Base-by-base conservation (phyloP, 1,139 yeast species). In the Candida albicans region DNA sequence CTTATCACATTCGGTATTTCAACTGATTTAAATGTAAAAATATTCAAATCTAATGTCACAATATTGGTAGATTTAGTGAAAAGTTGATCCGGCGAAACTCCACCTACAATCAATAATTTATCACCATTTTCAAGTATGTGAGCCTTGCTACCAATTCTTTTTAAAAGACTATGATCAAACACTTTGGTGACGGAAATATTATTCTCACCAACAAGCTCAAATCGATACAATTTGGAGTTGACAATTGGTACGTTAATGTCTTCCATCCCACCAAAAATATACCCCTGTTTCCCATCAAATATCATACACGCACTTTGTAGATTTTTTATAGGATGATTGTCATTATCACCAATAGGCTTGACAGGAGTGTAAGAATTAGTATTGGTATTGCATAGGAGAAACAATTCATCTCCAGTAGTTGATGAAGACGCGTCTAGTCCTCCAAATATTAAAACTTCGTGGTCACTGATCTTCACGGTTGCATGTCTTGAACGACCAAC, bases 181-280 rank as follows among this genome's bases (percentile, higher is more conserved):
- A 47, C 8, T 3, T 25, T 33, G 32, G 33, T 29, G 2, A 42
- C 14, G 4, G 25, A 8, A 38, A 38, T 35, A 10, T 18, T 46
- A 4, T 22, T 33, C 25, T 48, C 52, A 0, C 45, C 55, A 1
- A 45, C 37, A 5, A 73, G 37, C 0, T 49, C 40, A 47, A 79
- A 75, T 32, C 50, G 49, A 51, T 67, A 74, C 12, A 77, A 43
- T 2, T 54, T 56, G 18, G 61, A 52, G 45, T 60, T 67, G n/a
- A 77, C 66, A 2, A 41, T 41, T 1, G 77, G 77, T 9, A 52
- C 42, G 13, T 51, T 56, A 8, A 58, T 55, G n/a, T 65, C 58
- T 4, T 53, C 49, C 64, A 75, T 68, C 0, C 91, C 90, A 5
- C 90, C 90, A 12, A 73, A 56, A 8, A 84, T 54, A 34, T 68